phyloP scores from a whole-genome alignment of 2,329 filamentous ascomycete species.

The Fusarium heterosporum region DNA sequence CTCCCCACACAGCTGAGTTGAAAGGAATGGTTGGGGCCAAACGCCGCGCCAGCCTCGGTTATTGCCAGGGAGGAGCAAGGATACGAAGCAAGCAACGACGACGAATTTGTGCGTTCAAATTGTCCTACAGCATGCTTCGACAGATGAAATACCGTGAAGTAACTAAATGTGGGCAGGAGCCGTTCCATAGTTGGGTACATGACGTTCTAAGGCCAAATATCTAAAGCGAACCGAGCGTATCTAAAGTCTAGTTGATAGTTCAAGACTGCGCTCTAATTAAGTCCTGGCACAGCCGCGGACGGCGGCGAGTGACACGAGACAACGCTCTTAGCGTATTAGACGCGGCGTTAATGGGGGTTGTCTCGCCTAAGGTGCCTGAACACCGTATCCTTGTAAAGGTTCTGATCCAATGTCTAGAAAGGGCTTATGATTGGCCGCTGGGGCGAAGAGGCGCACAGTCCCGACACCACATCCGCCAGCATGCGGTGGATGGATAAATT shows the following conservation, averaged over 20 bases:
- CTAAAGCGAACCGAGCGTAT: slow-evolving; percentile 22
- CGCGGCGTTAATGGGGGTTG: slow-evolving; percentile 49
- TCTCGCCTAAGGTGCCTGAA: slow-evolving; percentile 43
- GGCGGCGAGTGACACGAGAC: slow-evolving; percentile 47
- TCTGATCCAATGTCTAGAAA: slow-evolving; percentile 3
- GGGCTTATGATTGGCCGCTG: slow-evolving; percentile 38
- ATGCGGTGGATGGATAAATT: slow-evolving; percentile 33
- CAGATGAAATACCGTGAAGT: slow-evolving; percentile 17
- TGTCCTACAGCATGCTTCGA: slow-evolving; percentile 22
- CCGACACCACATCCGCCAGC: slow-evolving; percentile 44
- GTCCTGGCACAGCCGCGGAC: slow-evolving; percentile 48
- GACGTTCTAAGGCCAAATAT: slow-evolving; percentile 18
- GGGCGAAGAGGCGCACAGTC: slow-evolving; percentile 39
- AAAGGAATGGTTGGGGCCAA: slow-evolving; percentile 29
- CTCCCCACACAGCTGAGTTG: slow-evolving; percentile 12
- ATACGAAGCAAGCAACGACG: slow-evolving; percentile 18
- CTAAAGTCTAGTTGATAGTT: slow-evolving; percentile 1
- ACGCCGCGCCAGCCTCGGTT: slow-evolving; percentile 36
- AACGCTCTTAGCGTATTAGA: slow-evolving; percentile 49
- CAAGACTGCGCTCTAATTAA: slow-evolving; percentile 14
- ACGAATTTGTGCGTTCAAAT: slow-evolving; percentile 5
- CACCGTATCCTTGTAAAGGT: slow-evolving; percentile 26
- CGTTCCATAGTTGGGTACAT: slow-evolving; percentile 20
- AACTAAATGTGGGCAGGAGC: slow-evolving; percentile 23
- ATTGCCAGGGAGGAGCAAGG: slow-evolving; percentile 30